Base-by-base conservation (phyloP, 192 early-diverging fungal genomes). In the Obelidium mucronatum region DNA sequence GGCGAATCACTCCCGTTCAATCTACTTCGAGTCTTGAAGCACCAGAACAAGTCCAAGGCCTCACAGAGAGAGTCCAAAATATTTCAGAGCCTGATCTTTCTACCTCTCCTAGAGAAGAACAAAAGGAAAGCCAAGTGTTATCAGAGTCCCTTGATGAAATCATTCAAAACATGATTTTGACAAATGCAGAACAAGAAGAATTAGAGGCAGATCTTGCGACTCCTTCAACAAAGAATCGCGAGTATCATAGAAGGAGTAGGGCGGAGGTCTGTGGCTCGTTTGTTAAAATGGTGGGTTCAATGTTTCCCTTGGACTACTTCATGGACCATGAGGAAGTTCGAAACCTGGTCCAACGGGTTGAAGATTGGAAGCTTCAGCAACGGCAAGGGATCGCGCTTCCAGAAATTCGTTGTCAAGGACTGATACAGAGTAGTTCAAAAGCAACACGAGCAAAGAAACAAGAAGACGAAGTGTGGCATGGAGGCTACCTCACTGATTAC, bases 261-360 rank as follows among this genome's bases (percentile, higher is more conserved):
- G 19, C 22, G 6, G 44, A 68, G 26, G 67, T 68, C 6, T 13
- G 40, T 2, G 17, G 11, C 19, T 68, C 67, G 22, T 68, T 68
- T 53, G 19, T 44, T 11, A 68, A 68, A 44, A 68, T 52, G 40
- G 67, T 68, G 8, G 67, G 67, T 30, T 31, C 44, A 1, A 19
- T 68, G 42, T 68, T 68, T 36, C 67, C 67, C 19, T 33, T 68
- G 19, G 67, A 68, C 51, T 68, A 68, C 51, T 68, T 68, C 34
- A 68, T 68, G 67, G 44, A 68, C 33, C 67, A 68, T 11, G 67
- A 68, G 19, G 67, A 68, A 52, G 1, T 68, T 31, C 6, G 26
- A 1, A 8, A 11, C 28, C 33, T 68, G 28, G 30, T 68, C 33
- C 8, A 8, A 2, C n/a, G 36, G 8, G 67, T 68, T 8, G 26